Percentiles rank a stretch among this genome's conserved stretches.
These are phyloP conservation scores for Mallotus repandus DNA, from an alignment of 441 rosid species.

Conservation along the genomic window DNA sequence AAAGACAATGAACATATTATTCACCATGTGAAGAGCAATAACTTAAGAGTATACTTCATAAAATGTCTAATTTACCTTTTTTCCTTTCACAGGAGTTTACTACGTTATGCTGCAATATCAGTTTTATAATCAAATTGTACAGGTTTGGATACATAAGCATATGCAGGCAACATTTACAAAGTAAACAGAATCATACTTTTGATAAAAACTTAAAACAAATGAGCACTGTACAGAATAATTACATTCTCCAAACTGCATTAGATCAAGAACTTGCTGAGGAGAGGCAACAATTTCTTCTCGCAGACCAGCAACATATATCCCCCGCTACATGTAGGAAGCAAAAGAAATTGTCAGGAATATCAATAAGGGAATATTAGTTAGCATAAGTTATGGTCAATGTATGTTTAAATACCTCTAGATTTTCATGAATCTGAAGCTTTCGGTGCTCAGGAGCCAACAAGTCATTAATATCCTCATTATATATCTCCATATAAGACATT, in stretches of 20 bases:
- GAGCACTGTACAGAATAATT: slow-evolving; percentile 15
- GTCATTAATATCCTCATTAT: slow-evolving; percentile 94
- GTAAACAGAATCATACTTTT: not conserved
- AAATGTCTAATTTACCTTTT: not conserved
- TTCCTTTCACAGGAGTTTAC: not conserved
- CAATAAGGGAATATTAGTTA: not conserved
- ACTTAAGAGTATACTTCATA: not conserved
- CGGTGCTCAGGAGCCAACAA: slow-evolving; percentile 88
- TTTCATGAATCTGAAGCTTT: slow-evolving; percentile 91
- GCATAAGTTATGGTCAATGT: slow-evolving; percentile 2
- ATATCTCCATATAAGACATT: slow-evolving; percentile 95
- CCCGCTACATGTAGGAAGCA: slow-evolving; percentile 51
- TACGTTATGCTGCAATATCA: slow-evolving; percentile 2
- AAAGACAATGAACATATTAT: not conserved
- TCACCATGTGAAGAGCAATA: not conserved
- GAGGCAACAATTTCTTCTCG: slow-evolving; percentile 93
- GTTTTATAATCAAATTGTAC: not conserved
- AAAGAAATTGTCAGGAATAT: not conserved
- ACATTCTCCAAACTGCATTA: slow-evolving; percentile 95
- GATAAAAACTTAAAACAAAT: not conserved
- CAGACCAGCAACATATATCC: slow-evolving; percentile 93
- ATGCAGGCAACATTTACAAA: not conserved
- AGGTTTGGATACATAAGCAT: not conserved
- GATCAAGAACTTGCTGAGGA: slow-evolving; percentile 85
- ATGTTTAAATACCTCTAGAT: slow-evolving; percentile 54